Percentiles rank a stretch among this genome's conserved stretches.
Conservation (phyloP, 1,284 basidiomycete genomes). For the Xerocomus nothofagi region DNA sequence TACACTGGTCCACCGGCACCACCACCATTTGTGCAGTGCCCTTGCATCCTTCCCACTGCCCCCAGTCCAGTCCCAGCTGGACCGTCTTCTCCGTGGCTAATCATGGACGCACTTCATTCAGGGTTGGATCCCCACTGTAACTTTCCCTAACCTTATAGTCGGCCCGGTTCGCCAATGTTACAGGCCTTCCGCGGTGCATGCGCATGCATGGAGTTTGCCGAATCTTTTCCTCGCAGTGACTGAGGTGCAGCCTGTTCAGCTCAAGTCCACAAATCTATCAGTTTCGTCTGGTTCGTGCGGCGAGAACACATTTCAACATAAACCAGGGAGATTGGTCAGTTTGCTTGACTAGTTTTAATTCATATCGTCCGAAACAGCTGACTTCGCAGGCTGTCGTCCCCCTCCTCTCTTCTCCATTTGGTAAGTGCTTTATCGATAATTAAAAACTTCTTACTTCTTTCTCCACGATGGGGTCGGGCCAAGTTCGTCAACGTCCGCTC, state of each 20-base stretch:
- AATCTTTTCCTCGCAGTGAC: not conserved
- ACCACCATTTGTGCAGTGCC: no score
- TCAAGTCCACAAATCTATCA: not conserved
- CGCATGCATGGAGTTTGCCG: not conserved
- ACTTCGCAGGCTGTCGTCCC: no score
- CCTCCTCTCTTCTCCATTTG: constrained; percentile 10
- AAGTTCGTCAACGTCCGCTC: not conserved
- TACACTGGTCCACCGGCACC: no score
- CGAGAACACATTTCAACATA: not conserved
- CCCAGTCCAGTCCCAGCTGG: no score
- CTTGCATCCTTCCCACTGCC: no score
- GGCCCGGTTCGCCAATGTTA: constrained; percentile 3
- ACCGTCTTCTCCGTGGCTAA: no score
- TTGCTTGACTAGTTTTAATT: not conserved
- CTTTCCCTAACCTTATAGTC: not conserved
- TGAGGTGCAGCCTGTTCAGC: not conserved
- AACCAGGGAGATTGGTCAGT: no score
- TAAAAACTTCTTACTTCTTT: constrained; percentile 13
- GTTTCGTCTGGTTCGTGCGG: not conserved
- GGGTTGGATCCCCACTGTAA: not conserved
- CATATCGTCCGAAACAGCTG: no score
- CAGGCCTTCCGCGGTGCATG: not conserved
- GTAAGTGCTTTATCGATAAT: constrained; percentile 1
- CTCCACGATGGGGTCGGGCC: constrained; percentile 18
- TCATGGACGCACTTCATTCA: no score